A percentile compares a stretch with the other conserved stretches of the same genome.
Conservation (phyloP, 352 stramenopile genomes). For the Phytophthora vignae region DNA sequence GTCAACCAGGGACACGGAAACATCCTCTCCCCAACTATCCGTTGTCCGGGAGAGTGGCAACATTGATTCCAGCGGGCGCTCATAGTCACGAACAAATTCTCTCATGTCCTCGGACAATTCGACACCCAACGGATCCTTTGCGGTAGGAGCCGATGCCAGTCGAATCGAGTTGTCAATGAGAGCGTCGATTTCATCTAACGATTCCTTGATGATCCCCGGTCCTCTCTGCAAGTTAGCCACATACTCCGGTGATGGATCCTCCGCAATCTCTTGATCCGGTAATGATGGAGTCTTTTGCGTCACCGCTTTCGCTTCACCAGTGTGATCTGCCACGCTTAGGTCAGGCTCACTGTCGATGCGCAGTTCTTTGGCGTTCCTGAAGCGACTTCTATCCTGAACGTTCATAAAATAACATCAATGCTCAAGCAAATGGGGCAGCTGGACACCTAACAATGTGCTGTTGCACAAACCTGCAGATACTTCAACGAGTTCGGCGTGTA, state of each 20-base stretch:
- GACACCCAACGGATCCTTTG: conserved; percentile 21
- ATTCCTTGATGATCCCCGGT: conserved; percentile 50
- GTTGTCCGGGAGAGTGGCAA: conserved; percentile 66
- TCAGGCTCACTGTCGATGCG: conserved; percentile 2
- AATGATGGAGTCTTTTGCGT: conserved; percentile 20
- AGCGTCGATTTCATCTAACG: conserved; percentile 60
- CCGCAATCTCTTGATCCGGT: conserved; percentile 24
- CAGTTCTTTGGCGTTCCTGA: conserved; percentile 7
- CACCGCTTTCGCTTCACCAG: conserved; percentile 32
- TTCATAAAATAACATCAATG: no score
- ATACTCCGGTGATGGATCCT: conserved; percentile 41
- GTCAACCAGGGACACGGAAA: conserved; percentile 39
- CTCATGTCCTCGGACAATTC: conserved; percentile 43
- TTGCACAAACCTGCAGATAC: conserved; percentile 62
- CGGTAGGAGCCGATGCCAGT: conserved; percentile 10
- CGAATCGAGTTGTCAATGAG: conserved; percentile 49
- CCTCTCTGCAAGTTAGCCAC: conserved; percentile 48
- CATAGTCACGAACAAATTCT: conserved; percentile 57
- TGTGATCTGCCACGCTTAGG: conserved; percentile 27
- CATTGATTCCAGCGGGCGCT: conserved; percentile 58
- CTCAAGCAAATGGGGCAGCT: no score
- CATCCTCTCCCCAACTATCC: conserved; percentile 67
- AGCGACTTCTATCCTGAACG: conserved; percentile 38
- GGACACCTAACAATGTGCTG: not conserved
- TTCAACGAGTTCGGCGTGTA: conserved; percentile 81